These are phyloP conservation scores for Leccinum subrobustum DNA, from an alignment of 1,284 basidiomycete genomes.

Conservation along the genomic window DNA sequence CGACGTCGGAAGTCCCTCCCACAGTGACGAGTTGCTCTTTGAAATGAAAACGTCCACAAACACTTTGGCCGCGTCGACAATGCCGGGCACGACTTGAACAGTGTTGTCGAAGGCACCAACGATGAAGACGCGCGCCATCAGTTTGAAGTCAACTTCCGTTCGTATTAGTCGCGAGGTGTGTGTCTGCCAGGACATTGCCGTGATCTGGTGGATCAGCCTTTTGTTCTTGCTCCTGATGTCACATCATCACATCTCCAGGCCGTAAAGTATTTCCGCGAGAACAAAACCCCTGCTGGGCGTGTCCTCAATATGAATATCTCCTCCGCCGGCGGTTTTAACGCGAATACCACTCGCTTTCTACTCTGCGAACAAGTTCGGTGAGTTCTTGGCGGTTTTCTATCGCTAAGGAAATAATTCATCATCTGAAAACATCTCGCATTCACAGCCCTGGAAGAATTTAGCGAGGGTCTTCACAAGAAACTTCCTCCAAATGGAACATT, in stretches of 20 bases:
- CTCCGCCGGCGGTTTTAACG: slow-evolving; percentile 19
- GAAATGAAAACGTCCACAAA: slow-evolving; percentile 25
- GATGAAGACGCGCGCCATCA: slow-evolving; percentile 32
- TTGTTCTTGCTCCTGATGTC: neutral
- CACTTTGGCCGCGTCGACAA: slow-evolving; percentile 44
- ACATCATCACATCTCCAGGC: slow-evolving; percentile 10
- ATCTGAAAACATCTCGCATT: neutral
- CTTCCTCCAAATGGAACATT: slow-evolving; percentile 25
- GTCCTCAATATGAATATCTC: slow-evolving; percentile 26
- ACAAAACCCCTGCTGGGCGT: slow-evolving; percentile 19
- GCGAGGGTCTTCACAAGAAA: slow-evolving; percentile 23
- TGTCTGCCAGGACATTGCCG: neutral
- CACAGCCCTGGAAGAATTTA: slow-evolving; percentile 25
- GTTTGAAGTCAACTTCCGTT: slow-evolving; percentile 39
- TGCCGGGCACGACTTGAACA: slow-evolving; percentile 30
- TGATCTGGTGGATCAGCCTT: neutral
- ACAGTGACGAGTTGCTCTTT: slow-evolving; percentile 34
- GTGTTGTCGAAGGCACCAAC: slow-evolving; percentile 26
- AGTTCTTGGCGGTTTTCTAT: neutral
- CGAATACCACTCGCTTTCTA: slow-evolving; percentile 19
- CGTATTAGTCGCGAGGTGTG: slow-evolving; percentile 29
- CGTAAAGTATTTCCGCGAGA: slow-evolving; percentile 25
- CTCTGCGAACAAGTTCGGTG: slow-evolving; percentile 26
- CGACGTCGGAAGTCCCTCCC: slow-evolving; percentile 20
- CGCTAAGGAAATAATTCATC: no score